Conservation (phyloP, 768 basidiomycete genomes). For the Russula vinacea region DNA sequence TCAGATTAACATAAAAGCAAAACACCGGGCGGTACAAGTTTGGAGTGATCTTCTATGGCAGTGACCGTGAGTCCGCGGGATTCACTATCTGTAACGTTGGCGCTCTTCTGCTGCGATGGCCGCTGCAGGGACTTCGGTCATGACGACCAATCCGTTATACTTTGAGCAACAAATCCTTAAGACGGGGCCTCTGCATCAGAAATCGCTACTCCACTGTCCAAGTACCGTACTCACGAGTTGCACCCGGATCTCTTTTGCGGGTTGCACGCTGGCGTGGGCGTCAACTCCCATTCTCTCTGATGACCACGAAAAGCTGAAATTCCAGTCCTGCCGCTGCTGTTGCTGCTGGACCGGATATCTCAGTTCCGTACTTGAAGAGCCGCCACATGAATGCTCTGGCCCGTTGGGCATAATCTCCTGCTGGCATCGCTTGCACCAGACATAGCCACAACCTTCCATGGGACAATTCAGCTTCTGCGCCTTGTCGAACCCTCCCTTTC, state of each 20-base stretch:
- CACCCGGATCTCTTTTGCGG: constrained; percentile 54
- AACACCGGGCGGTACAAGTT: too few relatives aligned
- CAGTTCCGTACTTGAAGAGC: constrained; percentile 36
- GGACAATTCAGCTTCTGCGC: constrained; percentile 34
- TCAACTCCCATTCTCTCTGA: not conserved
- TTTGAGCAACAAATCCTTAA: constrained; percentile 50
- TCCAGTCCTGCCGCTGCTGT: constrained; percentile 33
- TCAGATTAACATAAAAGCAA: too few relatives aligned
- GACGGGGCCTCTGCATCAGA: not conserved
- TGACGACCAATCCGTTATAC: constrained; percentile 38
- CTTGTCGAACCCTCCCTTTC: constrained; percentile 33
- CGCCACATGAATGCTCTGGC: constrained; percentile 36
- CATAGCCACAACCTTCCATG: constrained; percentile 32
- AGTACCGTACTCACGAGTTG: constrained; percentile 35
- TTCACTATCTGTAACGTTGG: not conserved
- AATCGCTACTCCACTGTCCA: constrained; percentile 37
- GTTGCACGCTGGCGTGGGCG: constrained; percentile 39
- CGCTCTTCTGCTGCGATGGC: not conserved
- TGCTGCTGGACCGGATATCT: constrained; percentile 32
- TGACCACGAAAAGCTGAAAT: constrained; percentile 12
- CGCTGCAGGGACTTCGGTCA: not conserved
- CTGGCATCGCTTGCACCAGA: constrained; percentile 39
- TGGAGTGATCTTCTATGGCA: too few relatives aligned
- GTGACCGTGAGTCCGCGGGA: not conserved
- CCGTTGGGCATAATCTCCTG: constrained; percentile 30